Evolutionary conservation across 371 early-diverging fungal species (phyloP).

Genomic region (Chytridiales sp.): DNA sequence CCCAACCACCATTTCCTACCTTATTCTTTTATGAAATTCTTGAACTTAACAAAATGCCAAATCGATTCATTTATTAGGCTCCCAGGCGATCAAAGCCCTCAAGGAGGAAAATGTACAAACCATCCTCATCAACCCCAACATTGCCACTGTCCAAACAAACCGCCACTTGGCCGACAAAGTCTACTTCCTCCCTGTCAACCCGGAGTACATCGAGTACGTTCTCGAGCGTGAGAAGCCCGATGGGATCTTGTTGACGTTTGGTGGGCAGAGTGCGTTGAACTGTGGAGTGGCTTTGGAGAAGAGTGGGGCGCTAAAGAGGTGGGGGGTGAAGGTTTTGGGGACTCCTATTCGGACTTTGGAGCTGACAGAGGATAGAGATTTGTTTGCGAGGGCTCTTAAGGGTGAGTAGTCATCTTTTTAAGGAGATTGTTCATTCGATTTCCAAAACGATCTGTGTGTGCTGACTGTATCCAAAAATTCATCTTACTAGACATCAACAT

Average conservation of each 20-base stretch:
- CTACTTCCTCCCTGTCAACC: conserved; percentile 92
- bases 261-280: conserved; percentile 93
- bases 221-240: conserved; percentile 91
- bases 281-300: conserved; percentile 84
- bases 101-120: conserved; percentile 86
- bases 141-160: conserved; percentile 96
- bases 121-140: conserved; percentile 93
- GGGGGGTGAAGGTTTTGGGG: conserved; percentile 86
- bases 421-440: conserved; percentile 11
- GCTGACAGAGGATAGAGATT: conserved; percentile 90
- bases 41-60: no score
- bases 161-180: conserved; percentile 88
- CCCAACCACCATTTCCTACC: not conserved
- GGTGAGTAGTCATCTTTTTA: conserved; percentile 40
- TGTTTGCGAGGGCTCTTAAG: conserved; percentile 86
- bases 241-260: conserved; percentile 89
- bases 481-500: conserved; percentile 69
- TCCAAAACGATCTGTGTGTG: no score
- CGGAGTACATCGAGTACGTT: conserved; percentile 86
- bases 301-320: conserved; percentile 71
- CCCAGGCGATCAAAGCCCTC: conserved; percentile 95
- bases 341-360: conserved; percentile 87
- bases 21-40: not conserved
- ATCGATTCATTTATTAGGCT: conserved; percentile 44
- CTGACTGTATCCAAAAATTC: conserved; percentile 5